phyloP scores from a whole-genome alignment of 352 stramenopile species.

The Thalassiosira delicatula region DNA sequence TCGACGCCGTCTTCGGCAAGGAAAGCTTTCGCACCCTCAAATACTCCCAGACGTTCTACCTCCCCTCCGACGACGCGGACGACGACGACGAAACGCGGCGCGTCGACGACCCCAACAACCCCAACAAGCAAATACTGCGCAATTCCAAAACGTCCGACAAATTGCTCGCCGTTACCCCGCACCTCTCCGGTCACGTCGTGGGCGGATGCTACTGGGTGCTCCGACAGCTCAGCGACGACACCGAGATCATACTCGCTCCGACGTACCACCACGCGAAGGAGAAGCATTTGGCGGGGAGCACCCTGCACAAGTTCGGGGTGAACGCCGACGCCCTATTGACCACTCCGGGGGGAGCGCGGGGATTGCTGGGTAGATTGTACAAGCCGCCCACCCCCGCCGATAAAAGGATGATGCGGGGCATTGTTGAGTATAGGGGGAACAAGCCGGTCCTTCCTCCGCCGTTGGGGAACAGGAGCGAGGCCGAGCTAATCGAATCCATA shows the following conservation, averaged over 20 bases:
- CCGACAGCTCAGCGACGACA: conserved; percentile 91
- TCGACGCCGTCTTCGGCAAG: conserved; percentile 89
- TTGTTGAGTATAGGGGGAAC: conserved; percentile 49
- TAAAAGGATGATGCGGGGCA: too few species aligned
- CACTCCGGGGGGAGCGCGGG: conserved; percentile 73
- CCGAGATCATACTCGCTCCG: conserved; percentile 92
- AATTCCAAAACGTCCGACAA: conserved; percentile 22
- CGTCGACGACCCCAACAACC: too few species aligned
- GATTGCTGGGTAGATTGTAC: conserved; percentile 85
- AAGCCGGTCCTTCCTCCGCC: conserved; percentile 56
- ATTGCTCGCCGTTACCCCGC: conserved; percentile 90
- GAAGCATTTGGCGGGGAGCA: conserved; percentile 85
- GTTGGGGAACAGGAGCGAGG: conserved; percentile 87
- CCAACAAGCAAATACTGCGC: not conserved
- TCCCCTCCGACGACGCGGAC: conserved; percentile 69
- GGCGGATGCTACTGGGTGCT: conserved; percentile 90
- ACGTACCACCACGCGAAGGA: conserved; percentile 92
- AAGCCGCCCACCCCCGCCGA: too few species aligned
- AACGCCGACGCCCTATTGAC: conserved; percentile 90
- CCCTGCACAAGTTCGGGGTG: conserved; percentile 90
- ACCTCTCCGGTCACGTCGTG: conserved; percentile 93
- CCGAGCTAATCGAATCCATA: conserved; percentile 91
- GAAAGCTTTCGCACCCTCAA: conserved; percentile 93
- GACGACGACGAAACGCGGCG: not conserved
- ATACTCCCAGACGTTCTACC: conserved; percentile 90